Evolutionary conservation across 305 asterid genomes (phyloP).

Genomic region (Euphrasia arctica): DNA sequence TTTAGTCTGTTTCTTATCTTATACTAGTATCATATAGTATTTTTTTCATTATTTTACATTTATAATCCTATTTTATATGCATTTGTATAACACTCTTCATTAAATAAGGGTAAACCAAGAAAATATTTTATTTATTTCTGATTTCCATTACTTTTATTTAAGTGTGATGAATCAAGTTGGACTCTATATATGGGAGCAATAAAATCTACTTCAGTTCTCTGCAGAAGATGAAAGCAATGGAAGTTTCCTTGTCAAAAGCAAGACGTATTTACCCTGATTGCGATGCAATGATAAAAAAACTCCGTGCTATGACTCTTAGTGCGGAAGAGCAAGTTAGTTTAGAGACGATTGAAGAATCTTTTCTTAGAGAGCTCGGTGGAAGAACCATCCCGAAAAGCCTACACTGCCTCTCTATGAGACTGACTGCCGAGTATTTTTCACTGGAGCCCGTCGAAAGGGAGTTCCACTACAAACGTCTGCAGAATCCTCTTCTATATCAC

Average conservation of each 20-base stretch:
- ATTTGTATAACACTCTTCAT: not conserved
- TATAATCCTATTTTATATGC: not conserved
- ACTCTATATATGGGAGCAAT: not conserved
- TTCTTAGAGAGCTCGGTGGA: slow-evolving; percentile 77
- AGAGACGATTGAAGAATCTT: slow-evolving; percentile 59
- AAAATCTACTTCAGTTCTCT: slow-evolving; percentile 56
- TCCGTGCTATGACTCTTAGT: slow-evolving; percentile 76
- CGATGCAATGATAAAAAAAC: slow-evolving; percentile 71
- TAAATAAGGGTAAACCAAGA: no score
- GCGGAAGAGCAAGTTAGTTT: slow-evolving; percentile 77
- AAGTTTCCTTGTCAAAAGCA: slow-evolving; percentile 64
- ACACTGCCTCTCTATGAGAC: slow-evolving; percentile 86
- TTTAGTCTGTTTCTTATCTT: not conserved
- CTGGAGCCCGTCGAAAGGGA: slow-evolving; percentile 53
- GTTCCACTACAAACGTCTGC: slow-evolving; percentile 52
- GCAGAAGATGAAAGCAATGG: slow-evolving; percentile 95
- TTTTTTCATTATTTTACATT: not conserved
- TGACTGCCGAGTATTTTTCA: slow-evolving; percentile 77
- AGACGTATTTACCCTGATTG: slow-evolving; percentile 78
- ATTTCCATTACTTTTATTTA: not conserved
- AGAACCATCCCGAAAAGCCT: slow-evolving; percentile 86
- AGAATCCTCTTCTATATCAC: slow-evolving; percentile 64
- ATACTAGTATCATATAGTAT: not conserved
- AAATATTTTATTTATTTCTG: no score
- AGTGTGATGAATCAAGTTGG: not conserved